Conservation (phyloP, 148 eudicot species). For the Vaccinium macrocarpon region DNA sequence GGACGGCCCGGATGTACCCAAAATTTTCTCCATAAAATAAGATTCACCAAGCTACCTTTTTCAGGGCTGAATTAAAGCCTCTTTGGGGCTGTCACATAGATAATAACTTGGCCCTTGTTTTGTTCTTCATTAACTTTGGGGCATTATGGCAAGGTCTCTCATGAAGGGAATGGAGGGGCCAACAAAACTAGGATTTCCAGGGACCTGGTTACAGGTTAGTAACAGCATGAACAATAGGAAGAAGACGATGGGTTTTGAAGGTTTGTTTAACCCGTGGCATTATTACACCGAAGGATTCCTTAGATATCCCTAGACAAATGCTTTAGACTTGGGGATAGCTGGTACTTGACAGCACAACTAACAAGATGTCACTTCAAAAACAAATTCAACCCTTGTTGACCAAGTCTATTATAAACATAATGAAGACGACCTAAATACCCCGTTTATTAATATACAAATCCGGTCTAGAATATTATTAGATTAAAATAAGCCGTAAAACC, state of each 20-base stretch:
- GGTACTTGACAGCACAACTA: background rate
- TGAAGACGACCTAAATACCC: background rate
- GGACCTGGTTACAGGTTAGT: background rate
- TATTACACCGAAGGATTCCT: background rate
- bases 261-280: background rate
- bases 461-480: too few species aligned
- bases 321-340: background rate
- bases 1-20: too few species aligned
- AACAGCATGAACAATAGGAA: background rate
- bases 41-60: background rate
- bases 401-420: background rate
- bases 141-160: background rate
- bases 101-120: background rate
- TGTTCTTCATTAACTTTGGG: background rate
- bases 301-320: background rate
- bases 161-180: background rate
- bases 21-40: background rate
- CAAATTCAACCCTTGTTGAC: too few species aligned
- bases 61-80: background rate
- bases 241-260: background rate
- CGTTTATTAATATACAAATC: too few species aligned
- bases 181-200: background rate
- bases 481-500: background rate
- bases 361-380: background rate
- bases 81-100: background rate